Conservation (phyloP, 805 yeast genomes). For the Candida montana region DNA sequence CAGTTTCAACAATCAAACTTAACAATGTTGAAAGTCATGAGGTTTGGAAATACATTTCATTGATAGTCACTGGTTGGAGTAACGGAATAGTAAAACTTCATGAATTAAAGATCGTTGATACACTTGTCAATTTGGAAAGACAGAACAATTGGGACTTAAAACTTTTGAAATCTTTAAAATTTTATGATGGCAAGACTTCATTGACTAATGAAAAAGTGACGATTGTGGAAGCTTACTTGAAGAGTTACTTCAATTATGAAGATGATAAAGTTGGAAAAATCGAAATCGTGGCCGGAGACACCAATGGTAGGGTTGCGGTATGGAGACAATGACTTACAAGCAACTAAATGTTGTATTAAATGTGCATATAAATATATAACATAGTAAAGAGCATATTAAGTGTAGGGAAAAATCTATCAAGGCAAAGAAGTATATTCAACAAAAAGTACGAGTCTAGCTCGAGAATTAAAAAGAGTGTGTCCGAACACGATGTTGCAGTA, state of each 20-base stretch:
- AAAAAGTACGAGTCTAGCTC: background rate
- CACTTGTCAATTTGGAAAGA: background rate
- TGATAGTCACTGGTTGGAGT: conserved; percentile 33
- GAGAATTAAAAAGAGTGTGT: background rate
- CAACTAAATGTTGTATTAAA: too few relatives aligned
- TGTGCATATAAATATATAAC: background rate
- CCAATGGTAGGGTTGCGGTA: conserved; percentile 43
- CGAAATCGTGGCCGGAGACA: conserved; percentile 50
- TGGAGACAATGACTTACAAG: conserved; percentile 38
- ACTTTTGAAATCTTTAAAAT: conserved; percentile 21
- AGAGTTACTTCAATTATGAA: conserved; percentile 27
- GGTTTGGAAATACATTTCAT: conserved; percentile 33
- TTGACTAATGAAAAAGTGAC: conserved; percentile 22
- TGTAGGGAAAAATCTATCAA: background rate
- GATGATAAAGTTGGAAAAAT: conserved; percentile 35
- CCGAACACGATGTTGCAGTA: background rate
- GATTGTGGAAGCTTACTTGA: conserved; percentile 30
- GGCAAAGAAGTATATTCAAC: background rate
- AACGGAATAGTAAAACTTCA: conserved; percentile 27
- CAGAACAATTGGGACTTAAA: conserved; percentile 22
- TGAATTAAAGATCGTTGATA: conserved; percentile 24
- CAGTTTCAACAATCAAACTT: conserved; percentile 20
- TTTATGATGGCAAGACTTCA: conserved; percentile 15
- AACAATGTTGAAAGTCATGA: conserved; percentile 29
- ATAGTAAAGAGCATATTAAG: background rate